Conservation (phyloP, 305 asterid genomes). For the Striga hermonthica region DNA sequence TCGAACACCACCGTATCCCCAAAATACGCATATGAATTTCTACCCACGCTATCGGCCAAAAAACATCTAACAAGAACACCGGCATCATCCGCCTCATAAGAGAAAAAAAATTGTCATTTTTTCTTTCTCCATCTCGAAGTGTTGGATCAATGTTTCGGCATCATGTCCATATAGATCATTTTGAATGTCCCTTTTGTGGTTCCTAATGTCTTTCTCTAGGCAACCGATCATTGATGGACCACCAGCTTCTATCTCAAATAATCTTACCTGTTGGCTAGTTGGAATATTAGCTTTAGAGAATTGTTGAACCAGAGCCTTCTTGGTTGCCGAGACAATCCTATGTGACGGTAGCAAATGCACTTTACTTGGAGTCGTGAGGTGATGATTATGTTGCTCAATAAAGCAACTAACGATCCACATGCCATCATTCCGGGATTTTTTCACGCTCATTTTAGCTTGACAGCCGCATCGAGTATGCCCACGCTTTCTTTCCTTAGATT, state of each 20-base stretch:
- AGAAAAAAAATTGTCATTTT: not conserved
- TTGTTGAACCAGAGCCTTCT: not conserved
- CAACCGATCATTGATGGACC: not conserved
- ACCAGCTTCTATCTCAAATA: not conserved
- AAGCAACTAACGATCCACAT: not conserved
- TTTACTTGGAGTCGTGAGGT: too few relatives aligned
- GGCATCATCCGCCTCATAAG: not conserved
- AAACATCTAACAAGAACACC: not conserved
- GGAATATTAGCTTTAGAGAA: not conserved
- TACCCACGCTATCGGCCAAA: not conserved
- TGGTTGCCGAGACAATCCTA: not conserved
- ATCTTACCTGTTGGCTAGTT: not conserved
- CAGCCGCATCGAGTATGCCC: not conserved
- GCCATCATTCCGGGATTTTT: not conserved
- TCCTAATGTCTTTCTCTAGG: too few relatives aligned
- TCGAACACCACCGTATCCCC: not conserved
- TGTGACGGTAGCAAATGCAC: not conserved
- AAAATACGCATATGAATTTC: not conserved
- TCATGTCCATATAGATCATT: not conserved
- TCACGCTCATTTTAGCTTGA: too few relatives aligned
- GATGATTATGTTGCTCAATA: not conserved
- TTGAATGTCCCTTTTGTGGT: not conserved
- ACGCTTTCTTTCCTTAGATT: not conserved
- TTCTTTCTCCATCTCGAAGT: too few relatives aligned
- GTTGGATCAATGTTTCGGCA: not conserved